phyloP scores from a whole-genome alignment of 2,329 filamentous ascomycete species.

The Curvularia lunata region DNA sequence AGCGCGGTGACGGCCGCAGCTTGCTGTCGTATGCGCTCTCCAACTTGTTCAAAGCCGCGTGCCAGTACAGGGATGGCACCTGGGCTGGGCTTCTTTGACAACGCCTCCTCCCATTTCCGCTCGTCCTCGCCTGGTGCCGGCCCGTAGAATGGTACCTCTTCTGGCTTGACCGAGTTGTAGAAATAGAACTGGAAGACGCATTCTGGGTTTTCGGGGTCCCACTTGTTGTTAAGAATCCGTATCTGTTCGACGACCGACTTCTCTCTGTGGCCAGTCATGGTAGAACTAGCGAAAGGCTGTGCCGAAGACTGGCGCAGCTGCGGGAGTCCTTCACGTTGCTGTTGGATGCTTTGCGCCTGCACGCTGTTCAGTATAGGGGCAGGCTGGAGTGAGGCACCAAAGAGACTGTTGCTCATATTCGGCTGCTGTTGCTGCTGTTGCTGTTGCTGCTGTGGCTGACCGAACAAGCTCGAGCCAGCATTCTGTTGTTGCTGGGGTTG shows the following conservation, averaged over 20 bases:
- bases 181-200: constrained; percentile 84
- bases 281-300: constrained; percentile 35
- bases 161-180: constrained; percentile 82
- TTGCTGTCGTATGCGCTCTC: constrained; percentile 75
- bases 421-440: constrained; percentile 47
- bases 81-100: constrained; percentile 77
- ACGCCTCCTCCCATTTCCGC: constrained; percentile 82
- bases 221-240: constrained; percentile 72
- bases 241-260: constrained; percentile 79
- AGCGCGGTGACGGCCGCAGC: constrained; percentile 71
- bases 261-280: constrained; percentile 56
- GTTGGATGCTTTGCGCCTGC: constrained; percentile 46
- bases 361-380: constrained; percentile 37
- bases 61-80: constrained; percentile 79
- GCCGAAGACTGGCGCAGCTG: constrained; percentile 43
- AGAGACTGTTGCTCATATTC: constrained; percentile 50
- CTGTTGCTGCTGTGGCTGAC: constrained; percentile 51
- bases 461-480: constrained; percentile 50
- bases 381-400: constrained; percentile 43
- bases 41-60: constrained; percentile 74
- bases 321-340: constrained; percentile 46
- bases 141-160: constrained; percentile 76
- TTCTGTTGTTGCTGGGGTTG: constrained; percentile 50
- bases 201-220: constrained; percentile 70
- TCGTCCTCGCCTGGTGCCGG: constrained; percentile 74